A percentile compares a stretch with the other conserved stretches of the same genome.
Conservation (phyloP, 2,329 filamentous ascomycete species). For the Aspergillus sp. region DNA sequence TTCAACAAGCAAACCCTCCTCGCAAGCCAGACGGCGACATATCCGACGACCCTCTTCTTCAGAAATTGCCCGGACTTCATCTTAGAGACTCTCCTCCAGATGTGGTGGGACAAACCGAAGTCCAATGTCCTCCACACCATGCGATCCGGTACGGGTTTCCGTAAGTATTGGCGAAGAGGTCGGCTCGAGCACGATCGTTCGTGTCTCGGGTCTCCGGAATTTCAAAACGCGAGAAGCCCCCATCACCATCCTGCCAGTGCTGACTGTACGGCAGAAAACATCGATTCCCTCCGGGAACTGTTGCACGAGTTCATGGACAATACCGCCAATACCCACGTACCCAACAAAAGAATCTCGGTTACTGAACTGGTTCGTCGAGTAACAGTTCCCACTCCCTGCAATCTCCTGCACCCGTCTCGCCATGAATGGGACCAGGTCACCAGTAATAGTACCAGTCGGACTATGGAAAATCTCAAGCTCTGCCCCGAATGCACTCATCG, state of each 20-base stretch:
- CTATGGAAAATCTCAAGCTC: constrained; percentile 8
- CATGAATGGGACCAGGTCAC: constrained; percentile 7
- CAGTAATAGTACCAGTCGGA: constrained; percentile 4
- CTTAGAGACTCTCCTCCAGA: constrained; percentile 64
- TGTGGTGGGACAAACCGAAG: constrained; percentile 92
- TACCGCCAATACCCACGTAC: constrained; percentile 4
- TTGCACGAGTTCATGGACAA: constrained; percentile 7
- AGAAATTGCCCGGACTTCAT: constrained; percentile 90
- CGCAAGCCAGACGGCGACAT: constrained; percentile 72
- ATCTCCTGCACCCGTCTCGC: constrained; percentile 2
- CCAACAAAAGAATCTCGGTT: constrained; percentile 8
- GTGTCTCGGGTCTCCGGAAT: not conserved
- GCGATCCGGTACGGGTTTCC: constrained; percentile 46
- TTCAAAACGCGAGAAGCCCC: constrained; percentile 7
- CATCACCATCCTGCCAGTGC: constrained; percentile 10
- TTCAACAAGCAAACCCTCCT: constrained; percentile 81
- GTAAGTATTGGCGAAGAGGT: constrained; percentile 7
- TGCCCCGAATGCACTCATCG: constrained; percentile 9
- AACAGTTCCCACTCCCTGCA: not conserved
- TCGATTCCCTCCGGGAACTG: constrained; percentile 9
- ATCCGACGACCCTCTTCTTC: constrained; percentile 77
- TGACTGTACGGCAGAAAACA: constrained; percentile 10
- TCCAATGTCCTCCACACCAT: constrained; percentile 92
- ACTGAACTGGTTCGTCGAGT: constrained; percentile 8
- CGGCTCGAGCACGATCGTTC: constrained; percentile 8